Evolutionary conservation across 805 yeast genomes (phyloP).

Genomic region (Metschnikowia henanensis): DNA sequence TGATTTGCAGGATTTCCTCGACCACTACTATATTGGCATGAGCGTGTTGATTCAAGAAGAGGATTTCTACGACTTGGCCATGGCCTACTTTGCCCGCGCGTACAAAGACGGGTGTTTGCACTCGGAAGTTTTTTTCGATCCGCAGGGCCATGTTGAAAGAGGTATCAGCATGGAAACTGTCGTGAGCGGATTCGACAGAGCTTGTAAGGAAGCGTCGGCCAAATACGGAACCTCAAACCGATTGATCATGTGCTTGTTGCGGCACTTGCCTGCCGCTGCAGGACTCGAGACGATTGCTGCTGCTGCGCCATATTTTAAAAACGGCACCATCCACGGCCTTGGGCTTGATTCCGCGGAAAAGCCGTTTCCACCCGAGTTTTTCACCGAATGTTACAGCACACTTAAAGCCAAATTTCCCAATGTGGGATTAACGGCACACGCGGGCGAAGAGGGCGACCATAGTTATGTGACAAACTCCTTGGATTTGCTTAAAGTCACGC

Average conservation of each 20-base stretch:
- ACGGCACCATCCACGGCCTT: conserved; percentile 68
- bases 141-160: conserved; percentile 78
- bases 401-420: conserved; percentile 50
- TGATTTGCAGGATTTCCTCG: conserved; percentile 75
- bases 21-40: conserved; percentile 81
- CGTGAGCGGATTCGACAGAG: conserved; percentile 64
- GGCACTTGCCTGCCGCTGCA: conserved; percentile 66
- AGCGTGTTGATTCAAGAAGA: conserved; percentile 65
- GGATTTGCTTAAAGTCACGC: conserved; percentile 50
- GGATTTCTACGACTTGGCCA: conserved; percentile 79
- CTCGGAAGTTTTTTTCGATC: conserved; percentile 80
- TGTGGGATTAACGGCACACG: conserved; percentile 76
- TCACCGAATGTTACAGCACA: conserved; percentile 57
- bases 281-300: conserved; percentile 57
- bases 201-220: conserved; percentile 58
- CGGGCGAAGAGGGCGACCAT: conserved; percentile 88
- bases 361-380: conserved; percentile 74
- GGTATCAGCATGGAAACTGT: conserved; percentile 60
- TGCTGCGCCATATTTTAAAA: conserved; percentile 50
- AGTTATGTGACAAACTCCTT: conserved; percentile 60
- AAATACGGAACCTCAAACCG: conserved; percentile 66
- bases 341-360: conserved; percentile 83
- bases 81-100: conserved; percentile 65
- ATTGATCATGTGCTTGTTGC: conserved; percentile 77
- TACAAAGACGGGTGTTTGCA: conserved; percentile 60